Evolutionary conservation across 306 rosid genomes (phyloP), one percentile per base, ranked within the genome.

Genomic region (Cercis canadensis): DNA sequence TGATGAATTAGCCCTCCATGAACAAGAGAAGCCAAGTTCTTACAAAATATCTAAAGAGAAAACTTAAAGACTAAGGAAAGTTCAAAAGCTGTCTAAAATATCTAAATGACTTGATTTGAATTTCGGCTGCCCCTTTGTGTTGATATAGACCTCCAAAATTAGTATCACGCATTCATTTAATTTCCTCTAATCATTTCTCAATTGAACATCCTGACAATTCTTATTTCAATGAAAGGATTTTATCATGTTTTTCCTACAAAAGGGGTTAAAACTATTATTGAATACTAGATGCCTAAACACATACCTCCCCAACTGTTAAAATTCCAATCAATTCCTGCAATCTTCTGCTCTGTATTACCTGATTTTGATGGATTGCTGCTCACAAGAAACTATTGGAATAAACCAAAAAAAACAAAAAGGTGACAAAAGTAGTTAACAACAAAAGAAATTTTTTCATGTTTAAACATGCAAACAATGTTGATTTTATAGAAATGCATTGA

Each of bases 261-360:
- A 53, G 8, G 47, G 29, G n/a, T 17, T 54, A 21, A 33, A 11
- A 51, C n/a, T 31, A 49, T n/a, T 16, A 54, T 40, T 7, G 13
- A 55, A 61, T 15, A 52, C 24, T 43, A 73, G 72, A 15, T 57
- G 45, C 45, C 15, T 9, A 8, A 37, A 56, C 53, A 51, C 84
- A 67, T 80, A 91, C 99, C 97, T 76, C 97, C 99, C 99, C 99
- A 94, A 36, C 97, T 80, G 81, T 94, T 94, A 73, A 94, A 94
- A 33, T 12, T 63, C 99, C 99, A 94, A 74, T 91, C 96, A 80
- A 91, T 91, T 72, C 99, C 96, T 0, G 99, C 97, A 53, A 87
- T 80, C 73, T 45, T 63, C 43, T 69, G 67, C 47, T 73, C 76
- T 4, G 57, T 68, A 16, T 53, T 32, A 80, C 61, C 76, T 53